These are phyloP conservation scores for Hordeum marinum DNA, from an alignment of 176 grass and related monocot genomes.

Conservation along the genomic window DNA sequence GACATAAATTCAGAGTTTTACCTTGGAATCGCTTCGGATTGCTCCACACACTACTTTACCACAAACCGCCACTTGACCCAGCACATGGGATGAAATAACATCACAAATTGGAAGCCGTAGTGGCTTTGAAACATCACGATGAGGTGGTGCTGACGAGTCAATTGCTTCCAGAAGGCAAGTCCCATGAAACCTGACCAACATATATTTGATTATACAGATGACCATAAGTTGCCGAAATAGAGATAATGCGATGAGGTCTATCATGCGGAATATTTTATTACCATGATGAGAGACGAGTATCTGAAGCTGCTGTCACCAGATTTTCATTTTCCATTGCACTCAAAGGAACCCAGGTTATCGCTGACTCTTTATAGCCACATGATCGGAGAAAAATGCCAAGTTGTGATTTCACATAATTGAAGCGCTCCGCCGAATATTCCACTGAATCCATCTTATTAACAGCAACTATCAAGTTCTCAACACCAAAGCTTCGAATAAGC, in stretches of 20 bases:
- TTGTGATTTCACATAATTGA: conserved; percentile 58
- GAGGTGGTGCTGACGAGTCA: conserved; percentile 49
- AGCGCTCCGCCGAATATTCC: conserved; percentile 58
- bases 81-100: conserved; percentile 54
- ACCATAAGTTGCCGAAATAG: neutral
- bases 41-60: conserved; percentile 81
- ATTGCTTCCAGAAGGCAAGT: conserved; percentile 66
- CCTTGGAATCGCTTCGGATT: conserved; percentile 74
- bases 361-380: conserved; percentile 79
- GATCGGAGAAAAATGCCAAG: conserved; percentile 68
- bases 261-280: conserved; percentile 29
- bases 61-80: conserved; percentile 66
- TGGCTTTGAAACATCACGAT: conserved; percentile 64
- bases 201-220: conserved; percentile 2
- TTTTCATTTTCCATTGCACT: conserved; percentile 87
- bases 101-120: conserved; percentile 81
- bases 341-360: conserved; percentile 67
- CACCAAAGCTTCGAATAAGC: conserved; percentile 81
- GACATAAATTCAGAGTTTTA: conserved; percentile 21
- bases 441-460: conserved; percentile 91
- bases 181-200: conserved; percentile 54
- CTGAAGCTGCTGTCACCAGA: conserved; percentile 49
- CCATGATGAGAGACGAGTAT: conserved; percentile 72
- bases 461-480: conserved; percentile 80
- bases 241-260: neutral